Evolutionary conservation across 2,329 filamentous ascomycete genomes (phyloP).

Genomic region (Lomentospora prolificans): DNA sequence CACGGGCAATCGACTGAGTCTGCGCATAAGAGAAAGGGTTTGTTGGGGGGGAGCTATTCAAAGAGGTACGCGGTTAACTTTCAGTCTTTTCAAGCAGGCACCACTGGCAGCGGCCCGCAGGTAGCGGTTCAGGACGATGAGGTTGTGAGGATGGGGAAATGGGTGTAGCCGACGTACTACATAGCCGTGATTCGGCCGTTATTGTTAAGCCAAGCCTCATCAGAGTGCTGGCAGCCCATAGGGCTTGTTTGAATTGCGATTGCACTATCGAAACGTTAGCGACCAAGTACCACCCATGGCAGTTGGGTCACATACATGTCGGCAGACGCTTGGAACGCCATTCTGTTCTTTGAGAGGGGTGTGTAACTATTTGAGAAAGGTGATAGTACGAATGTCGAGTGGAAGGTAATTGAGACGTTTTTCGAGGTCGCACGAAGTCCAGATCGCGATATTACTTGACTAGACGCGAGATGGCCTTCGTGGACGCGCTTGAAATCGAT

Average conservation of each 20-base stretch:
- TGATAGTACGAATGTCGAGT: too few relatives aligned
- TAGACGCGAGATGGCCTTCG: not conserved
- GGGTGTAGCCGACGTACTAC: not conserved
- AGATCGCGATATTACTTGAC: not conserved
- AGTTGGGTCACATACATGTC: too few relatives aligned
- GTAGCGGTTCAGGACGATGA: not conserved
- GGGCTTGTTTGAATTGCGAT: slow-evolving; percentile 4
- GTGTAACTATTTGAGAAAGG: too few relatives aligned
- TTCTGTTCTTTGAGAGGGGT: too few relatives aligned
- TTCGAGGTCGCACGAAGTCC: not conserved
- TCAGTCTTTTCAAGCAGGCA: not conserved
- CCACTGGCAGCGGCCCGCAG: not conserved
- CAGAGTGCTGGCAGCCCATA: not conserved
- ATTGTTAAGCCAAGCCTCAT: not conserved
- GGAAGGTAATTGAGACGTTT: not conserved
- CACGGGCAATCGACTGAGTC: not conserved
- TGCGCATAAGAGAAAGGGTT: not conserved
- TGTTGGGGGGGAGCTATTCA: not conserved
- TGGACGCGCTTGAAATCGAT: not conserved
- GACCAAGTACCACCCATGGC: too few relatives aligned
- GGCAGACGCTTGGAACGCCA: too few relatives aligned
- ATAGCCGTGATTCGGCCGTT: not conserved
- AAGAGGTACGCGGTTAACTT: not conserved
- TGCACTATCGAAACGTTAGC: not conserved
- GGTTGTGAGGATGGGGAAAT: not conserved